Conservation (phyloP, 1,284 basidiomycete species). For the Ustilago loliicola region DNA sequence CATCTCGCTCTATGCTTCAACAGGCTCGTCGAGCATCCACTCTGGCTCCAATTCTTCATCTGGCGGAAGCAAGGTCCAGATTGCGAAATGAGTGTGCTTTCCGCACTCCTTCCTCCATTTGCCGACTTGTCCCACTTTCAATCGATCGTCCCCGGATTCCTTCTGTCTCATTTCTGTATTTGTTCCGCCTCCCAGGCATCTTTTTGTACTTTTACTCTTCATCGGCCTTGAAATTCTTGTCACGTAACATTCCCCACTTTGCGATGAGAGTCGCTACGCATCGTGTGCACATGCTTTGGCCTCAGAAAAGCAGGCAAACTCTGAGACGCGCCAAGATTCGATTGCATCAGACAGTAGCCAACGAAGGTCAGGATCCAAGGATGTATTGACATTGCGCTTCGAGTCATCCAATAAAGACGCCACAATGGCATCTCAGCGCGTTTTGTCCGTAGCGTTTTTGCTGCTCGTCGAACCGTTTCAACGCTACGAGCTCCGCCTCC, state of each 20-base stretch:
- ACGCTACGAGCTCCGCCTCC: neutral
- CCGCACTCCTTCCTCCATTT: neutral
- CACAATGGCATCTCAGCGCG: neutral
- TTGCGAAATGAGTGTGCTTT: slow-evolving; percentile 19
- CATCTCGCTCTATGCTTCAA: slow-evolving; percentile 49
- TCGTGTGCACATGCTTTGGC: neutral
- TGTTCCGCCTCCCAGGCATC: slow-evolving; percentile 6
- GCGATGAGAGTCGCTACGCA: neutral
- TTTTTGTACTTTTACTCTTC: slow-evolving; percentile 1
- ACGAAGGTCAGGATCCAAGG: neutral
- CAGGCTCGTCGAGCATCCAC: slow-evolving; percentile 27
- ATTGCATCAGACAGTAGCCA: neutral
- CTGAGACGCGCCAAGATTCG: neutral
- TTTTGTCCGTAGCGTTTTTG: neutral
- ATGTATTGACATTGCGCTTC: neutral
- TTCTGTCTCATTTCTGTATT: slow-evolving; percentile 14
- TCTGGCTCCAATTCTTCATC: slow-evolving; percentile 25
- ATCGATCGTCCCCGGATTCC: neutral
- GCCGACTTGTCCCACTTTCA: neutral
- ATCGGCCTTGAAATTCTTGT: neutral
- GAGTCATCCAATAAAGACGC: neutral
- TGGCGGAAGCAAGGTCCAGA: slow-evolving; percentile 18
- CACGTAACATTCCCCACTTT: neutral
- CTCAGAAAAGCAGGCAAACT: neutral
- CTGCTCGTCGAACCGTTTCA: neutral